phyloP scores from a whole-genome alignment of 768 basidiomycete species.

The Xerocomus spinulosus region DNA sequence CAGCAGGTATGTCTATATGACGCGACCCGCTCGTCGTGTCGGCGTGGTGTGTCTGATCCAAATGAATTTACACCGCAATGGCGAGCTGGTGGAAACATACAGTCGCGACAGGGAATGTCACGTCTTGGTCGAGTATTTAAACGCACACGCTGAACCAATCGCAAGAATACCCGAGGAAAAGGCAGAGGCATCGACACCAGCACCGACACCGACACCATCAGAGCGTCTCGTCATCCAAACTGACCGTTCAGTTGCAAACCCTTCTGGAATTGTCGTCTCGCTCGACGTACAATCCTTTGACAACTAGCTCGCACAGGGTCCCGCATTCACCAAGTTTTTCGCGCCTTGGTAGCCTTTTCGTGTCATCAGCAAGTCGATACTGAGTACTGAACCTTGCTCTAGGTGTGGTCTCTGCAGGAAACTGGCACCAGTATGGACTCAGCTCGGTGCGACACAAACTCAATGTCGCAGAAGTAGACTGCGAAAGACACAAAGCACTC shows the following conservation, averaged over 20 bases:
- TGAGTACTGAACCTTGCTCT: not conserved
- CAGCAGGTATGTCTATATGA: constrained; percentile 38
- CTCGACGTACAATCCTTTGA: constrained; percentile 35
- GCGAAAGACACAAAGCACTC: constrained; percentile 65
- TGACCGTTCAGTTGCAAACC: not conserved
- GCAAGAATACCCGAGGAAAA: not conserved
- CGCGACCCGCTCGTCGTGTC: no score
- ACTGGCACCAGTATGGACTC: constrained; percentile 75
- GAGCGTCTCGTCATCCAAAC: not conserved
- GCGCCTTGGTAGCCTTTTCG: constrained; percentile 73
- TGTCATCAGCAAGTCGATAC: no score
- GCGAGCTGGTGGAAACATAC: constrained; percentile 56
- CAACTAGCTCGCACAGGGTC: constrained; percentile 39
- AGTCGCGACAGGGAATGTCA: constrained; percentile 49
- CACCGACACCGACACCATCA: not conserved
- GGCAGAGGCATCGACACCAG: not conserved
- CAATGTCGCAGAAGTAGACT: constrained; percentile 83
- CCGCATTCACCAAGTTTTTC: constrained; percentile 74
- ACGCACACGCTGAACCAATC: constrained; percentile 35
- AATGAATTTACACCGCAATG: constrained; percentile 68
- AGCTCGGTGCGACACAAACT: constrained; percentile 78
- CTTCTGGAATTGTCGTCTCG: constrained; percentile 2
- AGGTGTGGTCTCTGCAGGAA: constrained; percentile 97
- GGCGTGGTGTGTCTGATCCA: no score
- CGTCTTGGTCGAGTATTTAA: constrained; percentile 53